These are phyloP conservation scores for Globisporangium polare DNA, from an alignment of 352 stramenopile species.

Conservation along the genomic window DNA sequence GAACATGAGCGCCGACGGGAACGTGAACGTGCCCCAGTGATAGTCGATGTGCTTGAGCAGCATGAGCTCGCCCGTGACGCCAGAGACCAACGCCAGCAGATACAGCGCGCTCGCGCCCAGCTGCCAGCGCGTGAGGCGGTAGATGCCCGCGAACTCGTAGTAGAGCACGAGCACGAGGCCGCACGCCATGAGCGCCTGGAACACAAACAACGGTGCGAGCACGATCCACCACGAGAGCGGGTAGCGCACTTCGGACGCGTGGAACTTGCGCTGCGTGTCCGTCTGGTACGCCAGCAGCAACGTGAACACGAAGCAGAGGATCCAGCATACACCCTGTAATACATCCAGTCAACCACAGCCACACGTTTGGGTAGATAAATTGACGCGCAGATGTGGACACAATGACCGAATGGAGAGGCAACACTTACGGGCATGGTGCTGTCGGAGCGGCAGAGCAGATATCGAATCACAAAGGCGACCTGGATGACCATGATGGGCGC, in stretches of 20 bases:
- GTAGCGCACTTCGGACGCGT: conserved; percentile 19
- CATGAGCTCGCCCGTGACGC: conserved; percentile 67
- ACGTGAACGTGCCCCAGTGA: conserved; percentile 67
- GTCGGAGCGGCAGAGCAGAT: conserved; percentile 75
- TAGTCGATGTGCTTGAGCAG: conserved; percentile 71
- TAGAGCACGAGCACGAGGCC: conserved; percentile 67
- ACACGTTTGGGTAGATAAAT: conserved; percentile 2
- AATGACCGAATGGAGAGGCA: neutral
- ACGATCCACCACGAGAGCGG: conserved; percentile 75
- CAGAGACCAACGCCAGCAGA: conserved; percentile 53
- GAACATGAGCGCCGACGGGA: conserved; percentile 74
- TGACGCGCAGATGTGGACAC: neutral
- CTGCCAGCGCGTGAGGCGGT: conserved; percentile 72
- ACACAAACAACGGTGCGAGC: conserved; percentile 56
- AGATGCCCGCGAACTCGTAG: conserved; percentile 73
- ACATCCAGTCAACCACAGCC: conserved; percentile 1
- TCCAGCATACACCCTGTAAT: conserved; percentile 70
- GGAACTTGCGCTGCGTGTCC: conserved; percentile 41
- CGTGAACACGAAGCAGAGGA: conserved; percentile 77
- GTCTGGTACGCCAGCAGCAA: conserved; percentile 75
- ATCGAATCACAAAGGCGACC: conserved; percentile 73
- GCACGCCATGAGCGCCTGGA: conserved; percentile 55
- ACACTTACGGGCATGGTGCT: conserved; percentile 64
- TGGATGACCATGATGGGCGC: conserved; percentile 79
- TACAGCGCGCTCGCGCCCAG: conserved; percentile 73